Conservation (phyloP, 371 early-diverging fungal species). For the Mortierella sp. region DNA sequence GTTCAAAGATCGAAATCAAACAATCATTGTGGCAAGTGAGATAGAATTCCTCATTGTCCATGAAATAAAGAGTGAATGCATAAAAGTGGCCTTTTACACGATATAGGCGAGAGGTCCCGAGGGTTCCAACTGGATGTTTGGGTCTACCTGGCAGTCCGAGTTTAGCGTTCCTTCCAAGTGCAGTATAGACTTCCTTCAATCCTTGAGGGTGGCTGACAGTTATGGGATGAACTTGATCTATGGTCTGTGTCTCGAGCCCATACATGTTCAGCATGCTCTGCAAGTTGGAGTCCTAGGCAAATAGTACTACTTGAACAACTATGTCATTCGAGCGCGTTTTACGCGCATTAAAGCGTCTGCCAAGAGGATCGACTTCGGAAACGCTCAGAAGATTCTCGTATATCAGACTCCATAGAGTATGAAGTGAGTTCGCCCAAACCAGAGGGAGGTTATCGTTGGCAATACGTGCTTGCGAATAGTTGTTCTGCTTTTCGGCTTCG, state of each 20-base stretch:
- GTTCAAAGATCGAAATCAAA: conserved; percentile 81
- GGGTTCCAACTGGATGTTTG: conserved; percentile 77
- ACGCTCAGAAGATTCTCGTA: conserved; percentile 81
- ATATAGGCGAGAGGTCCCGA: conserved; percentile 87
- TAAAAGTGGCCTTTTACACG: conserved; percentile 87
- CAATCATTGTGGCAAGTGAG: conserved; percentile 87
- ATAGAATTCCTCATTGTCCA: conserved; percentile 91
- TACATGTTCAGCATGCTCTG: conserved; percentile 78
- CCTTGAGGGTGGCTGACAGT: conserved; percentile 82
- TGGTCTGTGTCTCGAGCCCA: conserved; percentile 83
- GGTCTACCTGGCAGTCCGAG: conserved; percentile 86
- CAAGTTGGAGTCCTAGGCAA: conserved; percentile 80
- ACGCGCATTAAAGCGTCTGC: conserved; percentile 72
- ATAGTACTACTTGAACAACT: conserved; percentile 86
- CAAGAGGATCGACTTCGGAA: conserved; percentile 89
- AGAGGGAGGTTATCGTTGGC: conserved; percentile 92
- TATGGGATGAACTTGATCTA: conserved; percentile 78
- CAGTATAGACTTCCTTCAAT: conserved; percentile 81
- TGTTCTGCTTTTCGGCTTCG: conserved; percentile 80
- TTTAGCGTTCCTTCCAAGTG: conserved; percentile 83
- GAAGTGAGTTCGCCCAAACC: conserved; percentile 92
- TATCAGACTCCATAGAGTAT: conserved; percentile 82
- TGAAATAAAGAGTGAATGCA: conserved; percentile 90
- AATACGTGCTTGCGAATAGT: conserved; percentile 80
- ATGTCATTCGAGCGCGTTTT: conserved; percentile 61